Conservation (phyloP, 495 filamentous ascomycete species). For the Trichoderma asperelloides region DNA sequence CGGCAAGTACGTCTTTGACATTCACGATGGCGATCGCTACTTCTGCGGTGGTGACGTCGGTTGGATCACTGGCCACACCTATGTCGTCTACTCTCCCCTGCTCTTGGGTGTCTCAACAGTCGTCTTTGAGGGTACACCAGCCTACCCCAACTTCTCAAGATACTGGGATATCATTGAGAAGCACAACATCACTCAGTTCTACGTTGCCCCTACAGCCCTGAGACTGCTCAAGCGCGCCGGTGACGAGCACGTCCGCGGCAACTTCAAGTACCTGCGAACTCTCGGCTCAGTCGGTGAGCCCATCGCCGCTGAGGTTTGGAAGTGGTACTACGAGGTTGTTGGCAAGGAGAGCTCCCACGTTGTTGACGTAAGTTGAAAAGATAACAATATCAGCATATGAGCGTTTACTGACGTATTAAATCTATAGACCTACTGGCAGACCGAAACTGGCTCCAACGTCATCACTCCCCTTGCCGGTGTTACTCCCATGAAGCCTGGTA, state of each 20-base stretch:
- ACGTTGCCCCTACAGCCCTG: constrained; percentile 92
- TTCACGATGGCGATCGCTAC: constrained; percentile 85
- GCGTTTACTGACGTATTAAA: constrained; percentile 6
- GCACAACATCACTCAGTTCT: constrained; percentile 94
- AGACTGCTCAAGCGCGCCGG: constrained; percentile 90
- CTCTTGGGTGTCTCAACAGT: constrained; percentile 88
- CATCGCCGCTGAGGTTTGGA: constrained; percentile 98
- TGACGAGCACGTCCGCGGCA: constrained; percentile 76
- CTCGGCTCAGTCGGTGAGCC: constrained; percentile 97
- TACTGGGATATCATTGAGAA: constrained; percentile 99
- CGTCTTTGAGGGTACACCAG: constrained; percentile 97
- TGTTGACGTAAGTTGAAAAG: constrained; percentile 66
- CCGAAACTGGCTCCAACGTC: constrained; percentile 94
- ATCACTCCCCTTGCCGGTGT: constrained; percentile 69
- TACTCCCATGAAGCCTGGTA: constrained; percentile 71
- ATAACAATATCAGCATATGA: background rate
- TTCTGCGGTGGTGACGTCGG: constrained; percentile 98
- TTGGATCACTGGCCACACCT: constrained; percentile 99
- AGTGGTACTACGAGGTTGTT: constrained; percentile 97
- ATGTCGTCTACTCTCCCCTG: constrained; percentile 94
- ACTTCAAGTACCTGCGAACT: constrained; percentile 84
- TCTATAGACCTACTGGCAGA: constrained; percentile 97
- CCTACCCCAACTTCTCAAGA: constrained; percentile 93
- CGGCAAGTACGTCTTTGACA: constrained; percentile 98
- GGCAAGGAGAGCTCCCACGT: constrained; percentile 90